A percentile compares a stretch with the other conserved stretches of the same genome.
These are phyloP conservation scores for Xerocomus amazonicus DNA, from an alignment of 1,284 basidiomycete species.

Conservation along the genomic window DNA sequence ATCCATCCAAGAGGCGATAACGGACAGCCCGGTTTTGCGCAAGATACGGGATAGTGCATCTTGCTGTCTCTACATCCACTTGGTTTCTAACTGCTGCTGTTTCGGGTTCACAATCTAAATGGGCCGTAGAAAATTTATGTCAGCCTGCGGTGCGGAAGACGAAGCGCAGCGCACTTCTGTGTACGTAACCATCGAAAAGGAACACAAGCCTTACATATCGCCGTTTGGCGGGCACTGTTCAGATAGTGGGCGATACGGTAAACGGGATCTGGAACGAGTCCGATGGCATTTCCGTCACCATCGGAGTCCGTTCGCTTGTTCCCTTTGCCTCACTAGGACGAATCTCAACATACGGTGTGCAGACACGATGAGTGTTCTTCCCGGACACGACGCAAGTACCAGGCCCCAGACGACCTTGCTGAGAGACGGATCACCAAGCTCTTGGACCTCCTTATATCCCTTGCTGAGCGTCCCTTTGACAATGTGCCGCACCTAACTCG, in stretches of 20 bases:
- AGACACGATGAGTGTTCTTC: constrained; percentile 43
- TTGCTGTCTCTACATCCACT: constrained; percentile 1
- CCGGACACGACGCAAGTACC: constrained; percentile 40
- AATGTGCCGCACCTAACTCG: constrained; percentile 46
- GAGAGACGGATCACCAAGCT: constrained; percentile 51
- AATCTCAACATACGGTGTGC: constrained; percentile 30
- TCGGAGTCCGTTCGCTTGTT: constrained; percentile 9
- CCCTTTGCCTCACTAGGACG: background rate
- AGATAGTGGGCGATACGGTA: constrained; percentile 51
- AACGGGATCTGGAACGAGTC: constrained; percentile 60
- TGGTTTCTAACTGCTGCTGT: background rate
- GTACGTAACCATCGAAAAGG: constrained; percentile 8
- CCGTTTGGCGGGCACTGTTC: constrained; percentile 39
- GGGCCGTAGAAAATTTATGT: constrained; percentile 59
- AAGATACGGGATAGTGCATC: constrained; percentile 54
- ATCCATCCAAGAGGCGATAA: constrained; percentile 39
- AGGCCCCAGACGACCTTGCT: constrained; percentile 59
- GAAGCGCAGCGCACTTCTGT: constrained; percentile 39
- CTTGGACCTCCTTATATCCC: constrained; percentile 18
- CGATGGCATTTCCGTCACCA: constrained; percentile 43
- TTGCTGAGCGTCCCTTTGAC: constrained; percentile 34
- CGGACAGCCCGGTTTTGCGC: constrained; percentile 37
- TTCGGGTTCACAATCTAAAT: constrained; percentile 40
- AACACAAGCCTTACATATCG: background rate
- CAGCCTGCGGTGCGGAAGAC: constrained; percentile 36